Conservation (phyloP, 331 rosid species). For the Acacia concinna region DNA sequence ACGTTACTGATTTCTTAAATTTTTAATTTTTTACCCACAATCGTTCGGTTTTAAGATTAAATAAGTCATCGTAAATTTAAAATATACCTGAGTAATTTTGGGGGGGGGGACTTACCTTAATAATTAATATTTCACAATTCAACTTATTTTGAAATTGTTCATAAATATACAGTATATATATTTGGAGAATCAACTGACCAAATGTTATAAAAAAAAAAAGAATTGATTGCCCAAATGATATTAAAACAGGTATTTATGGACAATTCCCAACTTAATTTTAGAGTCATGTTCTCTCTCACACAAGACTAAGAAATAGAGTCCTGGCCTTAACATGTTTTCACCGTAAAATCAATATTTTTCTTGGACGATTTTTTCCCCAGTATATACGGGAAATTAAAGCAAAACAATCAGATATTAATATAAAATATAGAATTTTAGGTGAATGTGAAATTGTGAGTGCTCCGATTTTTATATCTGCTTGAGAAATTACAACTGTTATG, state of each 20-base stretch:
- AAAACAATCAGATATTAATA: not conserved
- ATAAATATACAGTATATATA: too few species aligned
- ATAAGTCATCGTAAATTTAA: not conserved
- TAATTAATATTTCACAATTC: not conserved
- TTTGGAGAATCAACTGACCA: too few species aligned
- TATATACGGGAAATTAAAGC: not conserved
- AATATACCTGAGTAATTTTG: not conserved
- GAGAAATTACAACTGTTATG: not conserved
- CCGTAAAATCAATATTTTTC: not conserved
- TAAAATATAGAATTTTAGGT: not conserved
- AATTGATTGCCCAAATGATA: too few species aligned
- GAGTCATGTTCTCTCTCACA: not conserved
- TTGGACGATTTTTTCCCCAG: not conserved
- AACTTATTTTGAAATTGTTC: not conserved
- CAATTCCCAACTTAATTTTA: not conserved
- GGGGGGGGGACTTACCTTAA: too few species aligned
- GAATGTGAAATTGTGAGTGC: not conserved
- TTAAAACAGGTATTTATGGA: too few species aligned
- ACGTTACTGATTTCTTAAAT: not conserved
- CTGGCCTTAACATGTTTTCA: not conserved
- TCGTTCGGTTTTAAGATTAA: not conserved
- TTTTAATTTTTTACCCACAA: not conserved
- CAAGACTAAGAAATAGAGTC: not conserved
- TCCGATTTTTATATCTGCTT: not conserved
- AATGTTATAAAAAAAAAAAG: too few species aligned